Percentiles rank a stretch among this genome's conserved stretches.
phyloP scores from a whole-genome alignment of 805 yeast genomes.

The Lachancea meyersii region DNA sequence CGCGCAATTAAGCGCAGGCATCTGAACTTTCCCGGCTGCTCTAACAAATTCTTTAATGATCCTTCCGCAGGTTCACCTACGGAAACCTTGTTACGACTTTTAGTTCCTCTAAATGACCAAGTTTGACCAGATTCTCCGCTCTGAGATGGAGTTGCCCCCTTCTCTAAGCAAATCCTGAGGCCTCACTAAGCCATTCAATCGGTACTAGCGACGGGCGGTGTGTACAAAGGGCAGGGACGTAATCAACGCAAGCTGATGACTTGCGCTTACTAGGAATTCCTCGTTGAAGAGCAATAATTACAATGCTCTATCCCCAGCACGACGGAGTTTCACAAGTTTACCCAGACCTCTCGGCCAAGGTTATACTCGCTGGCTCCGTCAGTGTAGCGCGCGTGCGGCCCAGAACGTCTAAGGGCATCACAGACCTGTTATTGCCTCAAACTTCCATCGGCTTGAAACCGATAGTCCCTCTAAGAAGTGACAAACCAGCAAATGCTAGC shows the following conservation, averaged over 20 bases:
- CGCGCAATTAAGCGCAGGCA: slow-evolving; percentile 32
- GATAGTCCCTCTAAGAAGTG: slow-evolving; percentile 40
- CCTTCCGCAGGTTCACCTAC: slow-evolving; percentile 39
- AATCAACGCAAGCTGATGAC: slow-evolving; percentile 42
- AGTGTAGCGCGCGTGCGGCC: slow-evolving; percentile 45
- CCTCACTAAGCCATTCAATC: slow-evolving; percentile 42
- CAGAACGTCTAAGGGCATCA: slow-evolving; percentile 44
- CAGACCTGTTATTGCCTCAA: slow-evolving; percentile 43
- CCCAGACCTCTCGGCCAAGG: slow-evolving; percentile 39
- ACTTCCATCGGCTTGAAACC: slow-evolving; percentile 40
- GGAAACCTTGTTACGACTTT: slow-evolving; percentile 42
- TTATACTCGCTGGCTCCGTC: slow-evolving; percentile 41
- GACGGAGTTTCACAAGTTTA: slow-evolving; percentile 40
- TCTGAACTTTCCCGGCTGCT: slow-evolving; percentile 6
- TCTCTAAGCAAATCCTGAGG: slow-evolving; percentile 35
- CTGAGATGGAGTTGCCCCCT: slow-evolving; percentile 36
- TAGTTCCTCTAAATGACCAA: slow-evolving; percentile 43
- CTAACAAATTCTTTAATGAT: slow-evolving; percentile 31
- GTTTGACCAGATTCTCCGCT: slow-evolving; percentile 37
- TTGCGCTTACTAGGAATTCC: slow-evolving; percentile 44
- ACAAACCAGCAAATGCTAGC: slow-evolving; percentile 35
- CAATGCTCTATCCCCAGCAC: slow-evolving; percentile 37
- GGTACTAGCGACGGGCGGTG: slow-evolving; percentile 42
- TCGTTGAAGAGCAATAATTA: slow-evolving; percentile 42
- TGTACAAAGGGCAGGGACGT: slow-evolving; percentile 44